Evolutionary conservation across 2,329 filamentous ascomycete species (phyloP), one percentile per base, ranked within the genome.

Genomic region (Pseudocercospora crystallina): DNA sequence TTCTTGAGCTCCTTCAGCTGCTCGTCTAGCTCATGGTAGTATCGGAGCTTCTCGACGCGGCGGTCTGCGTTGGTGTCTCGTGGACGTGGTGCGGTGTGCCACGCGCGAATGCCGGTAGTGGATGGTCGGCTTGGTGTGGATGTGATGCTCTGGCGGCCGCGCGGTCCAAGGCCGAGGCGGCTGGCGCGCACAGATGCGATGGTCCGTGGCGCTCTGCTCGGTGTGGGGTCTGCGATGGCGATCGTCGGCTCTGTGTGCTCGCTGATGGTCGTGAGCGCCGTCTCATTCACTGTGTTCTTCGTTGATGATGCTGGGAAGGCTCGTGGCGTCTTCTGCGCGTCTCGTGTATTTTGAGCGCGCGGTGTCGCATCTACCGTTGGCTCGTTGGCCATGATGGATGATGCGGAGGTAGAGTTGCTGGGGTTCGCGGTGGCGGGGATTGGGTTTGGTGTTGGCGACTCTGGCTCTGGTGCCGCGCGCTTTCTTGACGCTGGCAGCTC

Each of bases 31-130:
- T 58, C 47, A 17, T 58, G 36, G 37, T 59, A 59, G 13, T 55
- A 51, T 36, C 58, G 48, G 20, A 65, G 31, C 41, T 65, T 65
- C 38, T 54, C 57, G n/a, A 59, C 45, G 29, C 65, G 61, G 20
- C 42, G 49, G 45, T 67, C 62, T 43, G 63, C 63, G 43, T 64
- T 66, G 9, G 53, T 52, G 32, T 63, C 57, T 32, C 41, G 53
- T 33, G 62, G 62, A 12, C 47, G 39, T 13, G 54, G 54, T 37
- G 38, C 48, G 39, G 34, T 47, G 38, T 36, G 44, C 55, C 54
- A 59, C 15, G 43, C 35, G 12, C 45, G 49, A 15, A 13, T 15
- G 13, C 56, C 43, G 11, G 51, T 55, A 17, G 35, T 37, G 9
- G 43, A 32, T 33, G 33, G 29, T 31, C 46, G 42, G 26, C 44